A percentile compares a stretch with the other conserved stretches of the same genome.
Evolutionary conservation across 768 basidiomycete genomes (phyloP).

Genomic region (Cubamyces sp.): DNA sequence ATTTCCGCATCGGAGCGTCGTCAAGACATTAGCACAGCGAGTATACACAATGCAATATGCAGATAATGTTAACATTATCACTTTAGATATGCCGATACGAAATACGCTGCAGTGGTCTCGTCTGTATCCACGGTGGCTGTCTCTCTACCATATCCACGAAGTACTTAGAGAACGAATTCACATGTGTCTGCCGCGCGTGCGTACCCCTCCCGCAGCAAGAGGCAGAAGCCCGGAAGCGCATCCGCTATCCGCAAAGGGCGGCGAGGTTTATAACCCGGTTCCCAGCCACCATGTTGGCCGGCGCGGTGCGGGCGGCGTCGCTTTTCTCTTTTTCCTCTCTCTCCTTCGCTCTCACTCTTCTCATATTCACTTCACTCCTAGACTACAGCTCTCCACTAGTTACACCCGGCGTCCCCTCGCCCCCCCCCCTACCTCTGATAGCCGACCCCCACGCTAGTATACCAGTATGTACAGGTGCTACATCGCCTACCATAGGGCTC

Average conservation of each 20-base stretch:
- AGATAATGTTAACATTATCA: too few species aligned
- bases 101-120: too few species aligned
- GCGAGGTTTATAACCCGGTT: too few species aligned
- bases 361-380: background rate
- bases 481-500: slow-evolving; percentile 19
- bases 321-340: background rate
- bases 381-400: background rate
- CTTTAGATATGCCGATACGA: too few species aligned
- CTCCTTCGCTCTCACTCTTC: background rate
- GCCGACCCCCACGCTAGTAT: background rate
- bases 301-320: background rate
- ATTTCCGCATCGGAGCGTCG: background rate
- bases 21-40: background rate
- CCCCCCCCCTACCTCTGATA: background rate
- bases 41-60: too few species aligned
- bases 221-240: slow-evolving; percentile 7
- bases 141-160: too few species aligned
- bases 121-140: too few species aligned
- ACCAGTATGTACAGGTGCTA: background rate
- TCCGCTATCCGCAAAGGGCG: background rate
- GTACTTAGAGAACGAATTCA: too few species aligned
- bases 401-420: background rate
- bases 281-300: too few species aligned
- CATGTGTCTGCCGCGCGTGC: background rate
- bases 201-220: slow-evolving; percentile 14